Evolutionary conservation across 1,284 basidiomycete genomes (phyloP), one percentile per base, ranked within the genome.

Genomic region (Rhodotorula sp.): DNA sequence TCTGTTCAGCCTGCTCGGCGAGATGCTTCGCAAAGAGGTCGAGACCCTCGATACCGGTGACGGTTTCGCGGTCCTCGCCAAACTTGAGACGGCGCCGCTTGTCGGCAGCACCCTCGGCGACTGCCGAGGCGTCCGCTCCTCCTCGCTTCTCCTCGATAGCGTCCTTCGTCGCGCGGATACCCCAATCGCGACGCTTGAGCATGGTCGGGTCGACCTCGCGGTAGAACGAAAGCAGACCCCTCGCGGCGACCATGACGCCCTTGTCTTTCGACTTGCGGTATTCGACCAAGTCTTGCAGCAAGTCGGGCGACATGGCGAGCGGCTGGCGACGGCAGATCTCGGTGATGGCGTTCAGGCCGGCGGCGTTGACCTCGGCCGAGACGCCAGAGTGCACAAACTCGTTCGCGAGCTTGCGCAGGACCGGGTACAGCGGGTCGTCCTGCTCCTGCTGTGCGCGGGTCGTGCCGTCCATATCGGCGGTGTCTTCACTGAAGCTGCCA

Each of bases 361-460:
- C 96, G 0, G 95, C 89, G 67, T 98, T 91, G 77, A 99, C 94
- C 81, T 99, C 95, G 45, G 77, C 75, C 5, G 93, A 92, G 6
- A 99, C 96, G 71, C 96, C 96, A 0, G 95, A 95, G 81, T 99
- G 95, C 4, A 99, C 91, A 77, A 99, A 99, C 79, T 97, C 93
- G 77, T 91, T 88, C 0, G 95, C 92, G 65, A 99, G 83, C 82
- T 99, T 99, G 68, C 87, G 87, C 62, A 99, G 84, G 56, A 95
- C 89, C 4, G 96, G 95, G 4, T 88, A 89, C 20, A 99, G 84
- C 6, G 88, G 91, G 79, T 98, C 95, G 66, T 71, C 69, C 30
- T 60, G 60, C 60, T 62, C 60, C 37, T 62, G 53, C 33, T 48
- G 33, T 24, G 51, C 26, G 12, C 48, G 14, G 26, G 29, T 48